Percentiles rank a stretch among this genome's conserved stretches.
Conservation (phyloP, 2,329 filamentous ascomycete species). For the Penicillium sp. region DNA sequence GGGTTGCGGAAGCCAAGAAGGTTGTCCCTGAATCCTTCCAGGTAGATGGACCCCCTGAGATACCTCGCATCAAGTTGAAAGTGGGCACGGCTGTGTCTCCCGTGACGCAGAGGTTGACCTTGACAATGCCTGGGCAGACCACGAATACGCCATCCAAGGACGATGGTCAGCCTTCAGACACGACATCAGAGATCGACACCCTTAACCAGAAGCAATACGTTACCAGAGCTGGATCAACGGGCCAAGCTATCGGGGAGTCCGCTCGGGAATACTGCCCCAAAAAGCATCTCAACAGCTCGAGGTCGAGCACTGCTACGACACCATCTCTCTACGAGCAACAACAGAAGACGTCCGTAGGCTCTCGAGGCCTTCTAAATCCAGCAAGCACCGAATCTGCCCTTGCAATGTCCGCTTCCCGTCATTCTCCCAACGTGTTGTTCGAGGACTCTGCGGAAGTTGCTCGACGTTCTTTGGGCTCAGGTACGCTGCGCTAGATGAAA, state of each 20-base stretch:
- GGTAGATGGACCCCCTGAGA: constrained; percentile 40
- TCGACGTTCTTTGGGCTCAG: background rate
- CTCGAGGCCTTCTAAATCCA: constrained; percentile 27
- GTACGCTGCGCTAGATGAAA: background rate
- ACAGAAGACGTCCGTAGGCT: constrained; percentile 17
- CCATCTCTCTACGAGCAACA: constrained; percentile 27
- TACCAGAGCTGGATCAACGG: constrained; percentile 47
- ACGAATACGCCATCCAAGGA: constrained; percentile 46
- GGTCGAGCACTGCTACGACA: constrained; percentile 22
- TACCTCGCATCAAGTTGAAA: constrained; percentile 78
- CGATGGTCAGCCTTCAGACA: constrained; percentile 42
- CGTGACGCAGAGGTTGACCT: constrained; percentile 62
- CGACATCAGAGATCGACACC: constrained; percentile 54
- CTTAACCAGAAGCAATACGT: constrained; percentile 52
- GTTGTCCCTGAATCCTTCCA: constrained; percentile 63
- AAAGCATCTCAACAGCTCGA: constrained; percentile 30
- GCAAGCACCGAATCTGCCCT: constrained; percentile 12
- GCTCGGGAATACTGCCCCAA: constrained; percentile 37
- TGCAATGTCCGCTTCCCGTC: constrained; percentile 22
- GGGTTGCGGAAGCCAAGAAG: constrained; percentile 68
- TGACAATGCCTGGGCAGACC: constrained; percentile 63
- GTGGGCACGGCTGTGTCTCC: constrained; percentile 49
- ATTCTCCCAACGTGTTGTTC: constrained; percentile 8
- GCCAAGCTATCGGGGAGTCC: constrained; percentile 20
- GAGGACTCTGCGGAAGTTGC: background rate